Base-by-base conservation (phyloP, 2,329 filamentous ascomycete species). In the Fusarium stilboides region DNA sequence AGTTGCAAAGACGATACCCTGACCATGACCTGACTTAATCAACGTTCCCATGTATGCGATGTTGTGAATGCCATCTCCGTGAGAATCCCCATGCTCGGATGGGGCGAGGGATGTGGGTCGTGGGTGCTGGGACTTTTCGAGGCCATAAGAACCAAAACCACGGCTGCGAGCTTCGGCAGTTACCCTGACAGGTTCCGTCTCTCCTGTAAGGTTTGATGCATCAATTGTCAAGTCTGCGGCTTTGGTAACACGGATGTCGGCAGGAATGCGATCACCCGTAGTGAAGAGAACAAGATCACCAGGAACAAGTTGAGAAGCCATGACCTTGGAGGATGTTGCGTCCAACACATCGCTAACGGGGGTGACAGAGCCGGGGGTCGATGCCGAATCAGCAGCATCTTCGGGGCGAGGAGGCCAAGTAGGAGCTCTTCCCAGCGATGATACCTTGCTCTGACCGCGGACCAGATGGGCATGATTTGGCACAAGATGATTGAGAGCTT, bases 1-100 rank as follows among this genome's bases (percentile, higher is more conserved):
- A 8, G 96, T 99, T 10, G 94, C 94, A 78, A 98, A 97, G n/a
- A 99, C 96, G 70, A 99, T 91, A 43, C 96, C 96, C 78, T 97
- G 94, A 0, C 96, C 96, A 75, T 99, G 92, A 13, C 96, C 96
- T 36, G 95, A 98, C 70, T 95, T 93, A 34, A 99, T 94, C 69
- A 99, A 81, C 4, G 96, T 99, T 28, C 96, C 96, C 94, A 99
- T 98, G 79, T 98, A 98, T 3, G 94, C 96, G 77, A 99, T 94
- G 75, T 99, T 98, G 74, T 92, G 92, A 73, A 91, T 89, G 55
- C 92, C 91, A 65, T 92, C 92, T 51, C 92, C 82, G 12, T 73
- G 65, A 49, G 89, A 86, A 44, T 92, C 87, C 70, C 92, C 90
- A 28, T 88, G 65, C 85, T 89, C 70, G 86, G 66, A 65, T 8